A percentile compares a stretch with the other conserved stretches of the same genome.
Conservation (phyloP, 2,329 filamentous ascomycete genomes). For the Thyridium curvatum region DNA sequence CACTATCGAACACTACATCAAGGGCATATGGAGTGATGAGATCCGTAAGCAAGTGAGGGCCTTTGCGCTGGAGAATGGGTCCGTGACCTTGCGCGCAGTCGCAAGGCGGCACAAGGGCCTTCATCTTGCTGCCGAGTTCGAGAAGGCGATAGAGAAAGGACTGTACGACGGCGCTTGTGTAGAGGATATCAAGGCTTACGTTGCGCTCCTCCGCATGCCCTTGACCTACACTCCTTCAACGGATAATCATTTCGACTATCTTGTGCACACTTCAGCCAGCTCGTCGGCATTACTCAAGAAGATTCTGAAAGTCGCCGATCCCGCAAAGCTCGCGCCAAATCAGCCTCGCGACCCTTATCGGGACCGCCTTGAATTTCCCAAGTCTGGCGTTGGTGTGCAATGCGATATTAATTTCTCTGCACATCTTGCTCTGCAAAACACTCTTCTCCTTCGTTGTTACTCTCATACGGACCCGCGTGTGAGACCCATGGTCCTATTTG, state of each 20-base stretch:
- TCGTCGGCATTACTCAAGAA: too few relatives aligned
- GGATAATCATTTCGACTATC: slow-evolving; percentile 18
- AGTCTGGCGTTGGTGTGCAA: slow-evolving; percentile 70
- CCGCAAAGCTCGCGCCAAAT: slow-evolving; percentile 41
- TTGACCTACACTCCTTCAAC: slow-evolving; percentile 14
- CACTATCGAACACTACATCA: slow-evolving; percentile 39
- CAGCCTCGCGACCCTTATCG: slow-evolving; percentile 47
- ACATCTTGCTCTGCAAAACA: slow-evolving; percentile 78
- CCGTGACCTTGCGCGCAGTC: slow-evolving; percentile 30
- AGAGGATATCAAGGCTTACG: slow-evolving; percentile 38
- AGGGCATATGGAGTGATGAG: slow-evolving; percentile 41
- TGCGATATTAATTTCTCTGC: slow-evolving; percentile 92
- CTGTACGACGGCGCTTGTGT: slow-evolving; percentile 33
- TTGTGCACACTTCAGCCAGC: slow-evolving; percentile 18
- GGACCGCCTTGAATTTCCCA: slow-evolving; percentile 70
- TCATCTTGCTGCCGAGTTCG: slow-evolving; percentile 50
- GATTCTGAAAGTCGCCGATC: slow-evolving; percentile 40
- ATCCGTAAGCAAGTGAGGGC: slow-evolving; percentile 35
- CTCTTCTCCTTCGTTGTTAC: slow-evolving; percentile 75
- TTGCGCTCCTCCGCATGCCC: slow-evolving; percentile 39
- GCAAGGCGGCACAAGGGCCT: slow-evolving; percentile 46
- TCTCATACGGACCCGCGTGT: slow-evolving; percentile 73
- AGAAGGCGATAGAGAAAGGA: slow-evolving; percentile 42
- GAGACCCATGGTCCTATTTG: slow-evolving; percentile 70
- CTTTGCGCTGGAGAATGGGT: slow-evolving; percentile 19